A percentile compares a stretch with the other conserved stretches of the same genome.
Conservation (phyloP, 2,329 filamentous ascomycete genomes). For the Aspergillus aculeatinus region DNA sequence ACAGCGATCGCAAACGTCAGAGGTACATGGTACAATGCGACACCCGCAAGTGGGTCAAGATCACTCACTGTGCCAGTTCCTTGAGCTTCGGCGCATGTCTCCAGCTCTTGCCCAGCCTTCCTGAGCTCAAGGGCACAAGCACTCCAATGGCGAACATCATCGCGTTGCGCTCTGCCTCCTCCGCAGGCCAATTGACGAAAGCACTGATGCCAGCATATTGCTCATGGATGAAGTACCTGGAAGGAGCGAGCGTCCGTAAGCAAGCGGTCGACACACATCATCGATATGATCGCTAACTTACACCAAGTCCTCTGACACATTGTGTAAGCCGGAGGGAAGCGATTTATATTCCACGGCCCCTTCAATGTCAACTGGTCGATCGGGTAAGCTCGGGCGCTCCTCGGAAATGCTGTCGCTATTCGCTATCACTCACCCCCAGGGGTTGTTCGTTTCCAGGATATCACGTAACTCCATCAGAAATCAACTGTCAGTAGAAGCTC, state of each 20-base stretch:
- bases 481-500: background rate
- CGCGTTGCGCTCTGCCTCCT: constrained; percentile 78
- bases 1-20: constrained; percentile 15
- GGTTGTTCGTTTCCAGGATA: constrained; percentile 78
- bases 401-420: background rate
- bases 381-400: constrained; percentile 11
- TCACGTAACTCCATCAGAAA: constrained; percentile 61
- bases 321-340: constrained; percentile 87
- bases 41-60: background rate
- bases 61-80: constrained; percentile 65
- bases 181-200: constrained; percentile 80
- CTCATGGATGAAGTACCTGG: constrained; percentile 88
- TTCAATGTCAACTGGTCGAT: constrained; percentile 60
- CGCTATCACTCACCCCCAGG: constrained; percentile 57
- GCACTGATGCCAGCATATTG: constrained; percentile 85
- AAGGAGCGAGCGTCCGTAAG: constrained; percentile 12
- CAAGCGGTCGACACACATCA: background rate
- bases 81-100: constrained; percentile 76
- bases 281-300: constrained; percentile 29
- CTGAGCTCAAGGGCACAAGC: constrained; percentile 80
- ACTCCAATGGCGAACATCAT: constrained; percentile 90
- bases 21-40: background rate
- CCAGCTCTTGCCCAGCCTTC: constrained; percentile 85
- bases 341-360: constrained; percentile 95
- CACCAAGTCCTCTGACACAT: constrained; percentile 78